phyloP scores from a whole-genome alignment of 2,329 filamentous ascomycete species.

The Conoideocrella luteorostrata region DNA sequence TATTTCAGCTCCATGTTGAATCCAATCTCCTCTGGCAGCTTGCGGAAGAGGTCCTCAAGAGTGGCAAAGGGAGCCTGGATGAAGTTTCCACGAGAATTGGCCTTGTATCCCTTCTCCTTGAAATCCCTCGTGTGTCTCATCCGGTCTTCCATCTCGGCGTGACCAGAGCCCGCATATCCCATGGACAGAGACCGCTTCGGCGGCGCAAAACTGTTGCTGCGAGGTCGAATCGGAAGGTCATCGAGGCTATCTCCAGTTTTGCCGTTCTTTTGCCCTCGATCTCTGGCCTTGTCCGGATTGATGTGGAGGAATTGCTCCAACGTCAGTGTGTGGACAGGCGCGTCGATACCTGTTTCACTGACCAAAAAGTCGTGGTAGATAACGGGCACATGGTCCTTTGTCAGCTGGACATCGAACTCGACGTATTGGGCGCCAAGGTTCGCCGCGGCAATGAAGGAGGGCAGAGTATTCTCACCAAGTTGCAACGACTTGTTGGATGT shows the following conservation, averaged over 20 bases:
- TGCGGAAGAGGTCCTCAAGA: constrained; percentile 83
- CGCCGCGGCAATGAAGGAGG: constrained; percentile 91
- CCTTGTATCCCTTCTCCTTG: constrained; percentile 92
- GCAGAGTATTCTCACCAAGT: constrained; percentile 91
- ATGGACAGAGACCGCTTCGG: constrained; percentile 50
- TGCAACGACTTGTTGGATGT: constrained; percentile 80
- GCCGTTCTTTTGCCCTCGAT: background rate
- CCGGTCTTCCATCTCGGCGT: constrained; percentile 57
- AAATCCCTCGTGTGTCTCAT: constrained; percentile 98
- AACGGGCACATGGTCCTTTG: constrained; percentile 97
- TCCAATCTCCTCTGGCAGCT: constrained; percentile 73
- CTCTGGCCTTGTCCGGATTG: constrained; percentile 47
- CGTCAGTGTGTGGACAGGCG: constrained; percentile 89
- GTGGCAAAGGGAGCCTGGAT: constrained; percentile 96
- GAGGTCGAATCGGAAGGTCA: constrained; percentile 6
- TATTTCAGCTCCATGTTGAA: constrained; percentile 99
- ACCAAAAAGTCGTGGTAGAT: constrained; percentile 99
- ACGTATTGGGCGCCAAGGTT: constrained; percentile 78
- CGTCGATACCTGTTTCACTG: constrained; percentile 94
- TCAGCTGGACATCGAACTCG: constrained; percentile 86
- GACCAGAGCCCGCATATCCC: constrained; percentile 39
- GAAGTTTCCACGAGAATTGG: constrained; percentile 85
- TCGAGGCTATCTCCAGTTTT: constrained; percentile 1
- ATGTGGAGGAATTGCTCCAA: constrained; percentile 93
- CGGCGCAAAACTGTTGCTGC: constrained; percentile 31